These are phyloP conservation scores for Cicer pinnatifidum DNA, from an alignment of 306 rosid species.

Conservation along the genomic window DNA sequence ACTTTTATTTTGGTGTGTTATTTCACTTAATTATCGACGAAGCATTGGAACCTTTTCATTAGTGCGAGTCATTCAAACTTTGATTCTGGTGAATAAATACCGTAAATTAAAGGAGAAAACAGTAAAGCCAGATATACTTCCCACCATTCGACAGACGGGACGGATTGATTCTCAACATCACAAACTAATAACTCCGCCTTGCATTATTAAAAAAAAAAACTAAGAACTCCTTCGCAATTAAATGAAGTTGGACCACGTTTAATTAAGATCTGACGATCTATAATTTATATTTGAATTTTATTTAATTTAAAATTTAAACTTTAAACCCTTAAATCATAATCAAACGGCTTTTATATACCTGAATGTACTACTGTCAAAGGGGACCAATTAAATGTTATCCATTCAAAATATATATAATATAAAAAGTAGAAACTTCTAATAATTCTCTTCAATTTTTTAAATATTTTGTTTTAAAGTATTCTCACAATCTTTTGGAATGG, in stretches of 20 bases:
- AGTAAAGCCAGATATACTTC: constrained; percentile 31
- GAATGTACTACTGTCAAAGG: too few species aligned
- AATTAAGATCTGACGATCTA: too few species aligned
- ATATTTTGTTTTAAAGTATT: not conserved
- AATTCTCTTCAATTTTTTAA: constrained; percentile 13
- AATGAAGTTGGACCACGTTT: not conserved
- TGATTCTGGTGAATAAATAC: constrained; percentile 33
- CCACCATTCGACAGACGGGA: constrained; percentile 41
- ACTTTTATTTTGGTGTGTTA: not conserved
- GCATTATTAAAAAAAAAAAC: not conserved
- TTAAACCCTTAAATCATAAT: too few species aligned
- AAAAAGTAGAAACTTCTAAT: not conserved
- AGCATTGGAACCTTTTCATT: constrained; percentile 35
- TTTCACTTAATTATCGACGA: constrained; percentile 8
- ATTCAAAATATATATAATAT: constrained; percentile 5
- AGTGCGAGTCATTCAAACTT: constrained; percentile 43
- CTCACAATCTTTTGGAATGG: not conserved
- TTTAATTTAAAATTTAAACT: too few species aligned
- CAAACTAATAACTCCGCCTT: constrained; percentile 18
- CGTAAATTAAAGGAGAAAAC: constrained; percentile 31
- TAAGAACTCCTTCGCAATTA: constrained; percentile 7
- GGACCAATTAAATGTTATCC: constrained; percentile 10
- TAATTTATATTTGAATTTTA: too few species aligned
- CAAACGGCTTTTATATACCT: too few species aligned
- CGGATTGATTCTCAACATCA: constrained; percentile 29